phyloP scores from a whole-genome alignment of 306 rosid species.

The Malus asiatica region DNA sequence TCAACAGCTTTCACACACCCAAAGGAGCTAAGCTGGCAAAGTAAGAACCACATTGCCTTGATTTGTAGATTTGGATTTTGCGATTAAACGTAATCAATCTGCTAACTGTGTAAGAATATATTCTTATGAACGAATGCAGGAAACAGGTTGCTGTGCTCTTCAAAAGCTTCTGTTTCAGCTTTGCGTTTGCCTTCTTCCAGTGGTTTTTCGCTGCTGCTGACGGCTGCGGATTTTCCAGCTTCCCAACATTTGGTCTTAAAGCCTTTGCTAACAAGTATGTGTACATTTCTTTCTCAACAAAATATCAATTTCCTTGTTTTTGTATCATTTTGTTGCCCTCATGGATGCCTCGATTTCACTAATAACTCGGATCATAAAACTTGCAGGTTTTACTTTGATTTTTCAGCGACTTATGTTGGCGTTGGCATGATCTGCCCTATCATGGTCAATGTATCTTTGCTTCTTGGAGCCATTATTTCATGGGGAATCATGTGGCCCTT shows the following conservation, averaged over 20 bases:
- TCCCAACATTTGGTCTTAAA: conserved; percentile 70
- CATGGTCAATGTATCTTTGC: conserved; percentile 52
- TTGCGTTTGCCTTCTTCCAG: conserved; percentile 49
- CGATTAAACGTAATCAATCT: neutral
- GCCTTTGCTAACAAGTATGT: conserved; percentile 37
- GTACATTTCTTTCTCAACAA: neutral
- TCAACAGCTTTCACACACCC: conserved; percentile 79
- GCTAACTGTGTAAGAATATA: neutral
- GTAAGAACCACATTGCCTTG: conserved; percentile 18
- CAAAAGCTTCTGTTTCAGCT: conserved; percentile 56
- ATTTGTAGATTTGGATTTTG: neutral
- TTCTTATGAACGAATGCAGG: conserved; percentile 21
- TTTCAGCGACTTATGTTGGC: conserved; percentile 67
- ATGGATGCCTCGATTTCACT: neutral
- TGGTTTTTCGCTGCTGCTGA: conserved; percentile 65
- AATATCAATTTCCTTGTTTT: neutral
- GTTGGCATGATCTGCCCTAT: conserved; percentile 72
- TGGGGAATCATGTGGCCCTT: conserved; percentile 75
- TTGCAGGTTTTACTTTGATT: conserved; percentile 64
- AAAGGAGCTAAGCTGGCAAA: conserved; percentile 73
- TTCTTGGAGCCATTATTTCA: conserved; percentile 58
- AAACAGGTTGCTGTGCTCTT: conserved; percentile 59
- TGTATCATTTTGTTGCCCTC: neutral
- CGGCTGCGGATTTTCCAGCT: conserved; percentile 54
- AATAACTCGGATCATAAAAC: neutral